Conservation (phyloP, 163 green algal species). For the Scenedesmus sp. region DNA sequence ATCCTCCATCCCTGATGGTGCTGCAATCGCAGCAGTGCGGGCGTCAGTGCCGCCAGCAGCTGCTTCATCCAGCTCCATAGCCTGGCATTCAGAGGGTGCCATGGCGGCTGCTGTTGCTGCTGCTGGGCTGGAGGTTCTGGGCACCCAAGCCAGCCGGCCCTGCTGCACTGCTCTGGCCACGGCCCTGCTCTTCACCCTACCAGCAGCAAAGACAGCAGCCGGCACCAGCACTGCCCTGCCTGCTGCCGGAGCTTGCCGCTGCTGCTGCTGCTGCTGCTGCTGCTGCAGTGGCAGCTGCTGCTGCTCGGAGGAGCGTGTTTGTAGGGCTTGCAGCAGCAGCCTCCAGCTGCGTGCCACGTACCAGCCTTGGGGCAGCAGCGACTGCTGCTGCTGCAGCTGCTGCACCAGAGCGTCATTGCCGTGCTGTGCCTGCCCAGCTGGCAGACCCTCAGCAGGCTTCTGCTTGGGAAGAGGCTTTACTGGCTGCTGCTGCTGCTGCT, state of each 20-base stretch:
- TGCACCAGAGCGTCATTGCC: not conserved
- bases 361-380: slow-evolving; percentile 18
- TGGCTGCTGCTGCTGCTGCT: not conserved
- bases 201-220: not conserved
- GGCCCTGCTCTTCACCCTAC: not conserved
- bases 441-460: not conserved
- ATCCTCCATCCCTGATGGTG: not conserved
- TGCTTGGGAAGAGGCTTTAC: not conserved
- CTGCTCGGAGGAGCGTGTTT: not conserved
- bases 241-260: not conserved
- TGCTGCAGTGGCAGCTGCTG: not conserved
- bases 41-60: not conserved
- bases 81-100: not conserved
- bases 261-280: slow-evolving; percentile 15
- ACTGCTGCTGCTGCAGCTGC: slow-evolving; percentile 1
- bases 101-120: not conserved
- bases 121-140: not conserved
- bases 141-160: slow-evolving; percentile 15
- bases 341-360: slow-evolving; percentile 39
- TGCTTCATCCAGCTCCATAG: slow-evolving; percentile 26
- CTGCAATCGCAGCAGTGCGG: not conserved
- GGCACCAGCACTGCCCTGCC: not conserved
- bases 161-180: not conserved
- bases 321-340: not conserved
- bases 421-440: not conserved